These are phyloP conservation scores for Teunomyces kruisii DNA, from an alignment of 805 yeast genomes.

Conservation along the genomic window DNA sequence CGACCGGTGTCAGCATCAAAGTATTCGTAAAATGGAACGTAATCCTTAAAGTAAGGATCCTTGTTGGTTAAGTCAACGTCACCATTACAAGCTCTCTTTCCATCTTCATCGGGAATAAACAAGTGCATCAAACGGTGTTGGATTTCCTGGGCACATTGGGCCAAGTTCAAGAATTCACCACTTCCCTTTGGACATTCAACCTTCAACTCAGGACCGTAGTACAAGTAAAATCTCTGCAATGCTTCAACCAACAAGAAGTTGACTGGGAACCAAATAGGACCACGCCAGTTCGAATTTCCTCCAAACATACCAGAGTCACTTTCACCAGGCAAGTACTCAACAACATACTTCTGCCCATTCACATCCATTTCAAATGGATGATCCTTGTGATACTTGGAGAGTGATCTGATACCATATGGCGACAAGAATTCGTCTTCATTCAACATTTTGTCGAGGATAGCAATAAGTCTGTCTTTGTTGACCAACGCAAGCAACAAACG, in stretches of 20 bases:
- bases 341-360: constrained; percentile 67
- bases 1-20: constrained; percentile 94
- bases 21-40: constrained; percentile 79
- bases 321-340: constrained; percentile 81
- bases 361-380: constrained; percentile 85
- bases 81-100: constrained; percentile 78
- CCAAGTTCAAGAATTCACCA: constrained; percentile 72
- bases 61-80: constrained; percentile 51
- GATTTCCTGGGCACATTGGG: constrained; percentile 86
- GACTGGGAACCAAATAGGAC: constrained; percentile 96
- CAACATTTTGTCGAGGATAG: constrained; percentile 76
- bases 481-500: constrained; percentile 78
- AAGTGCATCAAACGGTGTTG: constrained; percentile 82
- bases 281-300: constrained; percentile 96
- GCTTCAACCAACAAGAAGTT: constrained; percentile 85
- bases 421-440: constrained; percentile 86
- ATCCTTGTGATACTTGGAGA: constrained; percentile 81
- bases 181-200: constrained; percentile 88
- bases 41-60: constrained; percentile 73
- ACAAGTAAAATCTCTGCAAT: constrained; percentile 79
- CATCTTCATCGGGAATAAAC: constrained; percentile 65
- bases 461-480: constrained; percentile 70
- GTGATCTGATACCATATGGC: constrained; percentile 80
- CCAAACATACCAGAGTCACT: constrained; percentile 94
- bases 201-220: constrained; percentile 82